phyloP scores from a whole-genome alignment of 2,329 filamentous ascomycete species.

The Fusarium tanahbumbuense region DNA sequence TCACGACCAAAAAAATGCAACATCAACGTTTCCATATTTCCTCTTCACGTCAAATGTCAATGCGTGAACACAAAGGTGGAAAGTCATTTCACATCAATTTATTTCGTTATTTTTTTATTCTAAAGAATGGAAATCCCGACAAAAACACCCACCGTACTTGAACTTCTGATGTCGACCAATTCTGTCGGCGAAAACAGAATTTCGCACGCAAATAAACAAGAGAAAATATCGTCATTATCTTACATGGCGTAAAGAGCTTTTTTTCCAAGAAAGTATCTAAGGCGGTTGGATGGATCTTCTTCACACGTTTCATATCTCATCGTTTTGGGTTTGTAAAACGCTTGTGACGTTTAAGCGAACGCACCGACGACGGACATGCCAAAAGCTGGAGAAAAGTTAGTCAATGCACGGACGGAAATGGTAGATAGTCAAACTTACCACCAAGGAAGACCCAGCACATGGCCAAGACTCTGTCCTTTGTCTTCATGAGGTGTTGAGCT shows the following conservation, averaged over 20 bases:
- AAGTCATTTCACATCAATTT: constrained; percentile 1
- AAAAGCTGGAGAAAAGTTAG: constrained; percentile 22
- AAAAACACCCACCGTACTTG: neutral
- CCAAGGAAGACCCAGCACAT: constrained; percentile 64
- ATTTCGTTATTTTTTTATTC: constrained; percentile 13
- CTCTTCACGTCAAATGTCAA: neutral
- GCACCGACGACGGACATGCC: constrained; percentile 38
- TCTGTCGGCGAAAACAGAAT: neutral
- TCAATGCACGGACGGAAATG: neutral
- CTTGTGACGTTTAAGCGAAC: constrained; percentile 20
- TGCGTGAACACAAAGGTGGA: neutral
- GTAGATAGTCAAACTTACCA: constrained; percentile 52
- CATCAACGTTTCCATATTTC: neutral
- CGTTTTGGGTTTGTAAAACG: constrained; percentile 16
- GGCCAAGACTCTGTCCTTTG: constrained; percentile 64
- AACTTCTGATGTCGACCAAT: neutral
- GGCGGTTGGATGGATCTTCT: neutral
- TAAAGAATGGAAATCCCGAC: constrained; percentile 7
- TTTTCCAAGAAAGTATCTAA: neutral
- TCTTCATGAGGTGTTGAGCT: constrained; percentile 60
- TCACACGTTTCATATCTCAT: neutral
- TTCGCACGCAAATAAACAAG: neutral
- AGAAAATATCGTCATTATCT: constrained; percentile 4
- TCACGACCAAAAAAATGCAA: neutral
- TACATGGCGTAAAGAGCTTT: neutral